These are phyloP conservation scores for Lizonia empirigonia DNA, from an alignment of 2,329 filamentous ascomycete species.

Conservation along the genomic window DNA sequence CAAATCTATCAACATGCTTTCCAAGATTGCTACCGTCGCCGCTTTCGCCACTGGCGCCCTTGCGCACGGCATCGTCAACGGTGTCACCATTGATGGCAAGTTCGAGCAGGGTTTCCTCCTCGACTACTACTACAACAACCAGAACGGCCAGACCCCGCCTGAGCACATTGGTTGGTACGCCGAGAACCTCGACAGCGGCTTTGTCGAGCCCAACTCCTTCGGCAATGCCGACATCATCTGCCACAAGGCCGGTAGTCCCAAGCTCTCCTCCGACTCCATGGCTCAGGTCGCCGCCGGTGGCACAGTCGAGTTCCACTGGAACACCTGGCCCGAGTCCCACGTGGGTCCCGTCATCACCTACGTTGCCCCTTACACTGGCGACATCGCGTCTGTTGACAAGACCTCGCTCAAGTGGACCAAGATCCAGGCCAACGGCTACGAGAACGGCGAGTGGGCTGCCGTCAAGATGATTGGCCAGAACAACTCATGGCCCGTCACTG, in stretches of 20 bases:
- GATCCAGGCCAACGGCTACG: conserved; percentile 43
- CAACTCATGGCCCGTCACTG: conserved; percentile 54
- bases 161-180: conserved; percentile 54
- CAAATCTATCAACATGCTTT: conserved; percentile 35
- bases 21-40: conserved; percentile 33
- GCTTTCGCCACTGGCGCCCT: conserved; percentile 46
- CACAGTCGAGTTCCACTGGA: conserved; percentile 61
- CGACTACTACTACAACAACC: conserved; percentile 48
- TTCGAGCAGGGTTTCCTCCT: conserved; percentile 54
- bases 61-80: conserved; percentile 55
- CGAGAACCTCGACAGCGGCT: conserved; percentile 47
- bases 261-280: conserved; percentile 44
- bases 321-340: conserved; percentile 47
- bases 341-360: conserved; percentile 50
- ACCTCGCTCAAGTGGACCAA: conserved; percentile 47
- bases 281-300: conserved; percentile 66
- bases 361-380: conserved; percentile 42
- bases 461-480: conserved; percentile 53
- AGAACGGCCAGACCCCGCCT: conserved; percentile 34
- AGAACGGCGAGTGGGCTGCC: conserved; percentile 44
- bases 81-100: conserved; percentile 55
- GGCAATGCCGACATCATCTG: conserved; percentile 59
- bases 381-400: conserved; percentile 44
- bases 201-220: conserved; percentile 39
- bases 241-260: conserved; percentile 61